Base-by-base conservation (phyloP, 2,329 filamentous ascomycete species). In the Karstenula rhodostoma region DNA sequence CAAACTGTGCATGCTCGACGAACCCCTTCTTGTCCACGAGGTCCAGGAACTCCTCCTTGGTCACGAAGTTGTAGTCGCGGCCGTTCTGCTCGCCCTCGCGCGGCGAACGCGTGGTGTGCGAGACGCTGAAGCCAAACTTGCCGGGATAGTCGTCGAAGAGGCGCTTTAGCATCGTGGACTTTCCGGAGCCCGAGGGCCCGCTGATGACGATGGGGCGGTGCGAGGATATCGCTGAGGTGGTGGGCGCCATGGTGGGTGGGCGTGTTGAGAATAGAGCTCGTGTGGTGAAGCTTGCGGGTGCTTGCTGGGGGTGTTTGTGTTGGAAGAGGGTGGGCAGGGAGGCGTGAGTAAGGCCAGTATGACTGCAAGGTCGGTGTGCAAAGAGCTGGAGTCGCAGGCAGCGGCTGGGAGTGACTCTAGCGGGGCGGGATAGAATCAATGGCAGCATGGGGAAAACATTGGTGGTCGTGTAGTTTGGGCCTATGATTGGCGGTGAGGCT, bases 1-100 rank as follows among this genome's bases (percentile, higher is more conserved):
- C 89, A 77, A 97, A 97, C 76, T 90, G 83, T 57, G 94, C 94
- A 81, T 91, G 87, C 84, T 97, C 94, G 63, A 97, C 89, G 78
- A 97, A 97, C 12, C 89, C 90, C 58, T 85, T 81, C 23, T 81
- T 69, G 0, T 82, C 81, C 1, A 91, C 73, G 32, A 90, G 65
- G n/a, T 82, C 76, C 43, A 76, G 71, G 64, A 90, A 78, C 13
- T 79, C 78, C 49, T 84, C 80, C 15, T 72, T 73, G 5, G 79
- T 81, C 67, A 92, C 79, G 67, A 91, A 91, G 70, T 90, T 87
- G 84, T 97, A 97, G 79, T 96, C 88, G 44, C 87, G 83, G 73
- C 91, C 93, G 74, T 94, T 78, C 66, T 86, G 72, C 80, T 97
- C 94, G 71, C 90, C 91, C 2, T 85, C 81, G 25, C 94, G 89